Conservation (phyloP, 331 rosid species). For the Quercus phellos region DNA sequence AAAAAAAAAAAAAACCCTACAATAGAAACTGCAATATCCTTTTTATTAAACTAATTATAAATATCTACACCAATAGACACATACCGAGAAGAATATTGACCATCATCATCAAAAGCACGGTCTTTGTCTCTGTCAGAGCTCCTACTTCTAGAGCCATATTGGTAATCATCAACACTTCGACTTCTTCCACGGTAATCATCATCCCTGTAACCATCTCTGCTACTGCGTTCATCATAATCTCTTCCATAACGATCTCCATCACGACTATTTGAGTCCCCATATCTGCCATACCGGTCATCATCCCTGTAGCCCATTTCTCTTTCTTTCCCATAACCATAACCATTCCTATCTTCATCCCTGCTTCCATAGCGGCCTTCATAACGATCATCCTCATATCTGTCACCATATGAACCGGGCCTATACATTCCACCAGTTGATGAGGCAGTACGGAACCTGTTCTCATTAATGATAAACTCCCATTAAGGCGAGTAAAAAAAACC, state of each 20-base stretch:
- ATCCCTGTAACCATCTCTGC: constrained; percentile 60
- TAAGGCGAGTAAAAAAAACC: background rate
- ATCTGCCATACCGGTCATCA: constrained; percentile 45
- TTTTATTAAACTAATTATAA: background rate
- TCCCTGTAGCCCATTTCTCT: constrained; percentile 60
- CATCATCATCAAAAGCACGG: constrained; percentile 56
- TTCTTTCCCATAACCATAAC: constrained; percentile 60
- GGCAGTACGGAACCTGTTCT: constrained; percentile 63
- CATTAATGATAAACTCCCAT: background rate
- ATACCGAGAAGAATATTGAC: constrained; percentile 73
- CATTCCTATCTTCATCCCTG: constrained; percentile 61
- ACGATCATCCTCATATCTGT: constrained; percentile 69
- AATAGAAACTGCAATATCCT: constrained; percentile 1
- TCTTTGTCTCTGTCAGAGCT: constrained; percentile 70
- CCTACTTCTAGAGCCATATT: constrained; percentile 59
- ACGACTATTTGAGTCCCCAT: constrained; percentile 45
- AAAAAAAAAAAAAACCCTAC: background rate
- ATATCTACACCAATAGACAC: background rate
- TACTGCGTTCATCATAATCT: constrained; percentile 56
- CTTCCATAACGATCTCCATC: constrained; percentile 65
- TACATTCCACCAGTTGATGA: constrained; percentile 65
- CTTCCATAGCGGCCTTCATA: constrained; percentile 46
- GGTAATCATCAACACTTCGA: constrained; percentile 58
- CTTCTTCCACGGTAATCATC: constrained; percentile 72
- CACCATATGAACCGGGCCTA: constrained; percentile 61